Percentiles rank a stretch among this genome's conserved stretches.
Conservation (phyloP, 2,329 filamentous ascomycete species). For the Verticillium albo-atrum region DNA sequence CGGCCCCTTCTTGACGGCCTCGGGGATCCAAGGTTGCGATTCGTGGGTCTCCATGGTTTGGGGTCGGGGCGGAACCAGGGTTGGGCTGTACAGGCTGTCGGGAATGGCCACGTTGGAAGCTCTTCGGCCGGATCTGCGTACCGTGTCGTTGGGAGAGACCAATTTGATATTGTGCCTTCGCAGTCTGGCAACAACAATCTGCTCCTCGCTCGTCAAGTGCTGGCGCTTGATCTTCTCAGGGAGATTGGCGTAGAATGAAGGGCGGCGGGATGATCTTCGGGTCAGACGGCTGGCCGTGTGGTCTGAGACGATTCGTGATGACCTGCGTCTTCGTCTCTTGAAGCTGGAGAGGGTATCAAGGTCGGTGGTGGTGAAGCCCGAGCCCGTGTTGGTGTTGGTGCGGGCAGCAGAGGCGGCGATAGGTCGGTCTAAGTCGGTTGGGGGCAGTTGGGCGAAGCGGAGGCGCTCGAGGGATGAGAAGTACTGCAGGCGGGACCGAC, state of each 20-base stretch:
- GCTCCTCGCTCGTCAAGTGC: slow-evolving; percentile 69
- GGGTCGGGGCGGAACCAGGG: neutral
- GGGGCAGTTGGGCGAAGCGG: slow-evolving; percentile 38
- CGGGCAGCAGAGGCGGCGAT: slow-evolving; percentile 1
- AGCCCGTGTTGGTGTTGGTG: slow-evolving; percentile 3
- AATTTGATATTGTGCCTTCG: slow-evolving; percentile 38
- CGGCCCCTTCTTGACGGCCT: slow-evolving; percentile 27
- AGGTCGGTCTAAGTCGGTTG: slow-evolving; percentile 1
- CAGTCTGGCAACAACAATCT: slow-evolving; percentile 52
- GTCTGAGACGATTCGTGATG: slow-evolving; percentile 19
- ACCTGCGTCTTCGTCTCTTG: slow-evolving; percentile 7
- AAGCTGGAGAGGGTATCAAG: slow-evolving; percentile 11
- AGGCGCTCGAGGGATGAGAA: slow-evolving; percentile 70
- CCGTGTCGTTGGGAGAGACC: slow-evolving; percentile 46
- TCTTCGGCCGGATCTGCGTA: slow-evolving; percentile 6
- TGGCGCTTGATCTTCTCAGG: slow-evolving; percentile 69
- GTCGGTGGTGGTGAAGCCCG: slow-evolving; percentile 1
- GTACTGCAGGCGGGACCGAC: slow-evolving; percentile 44
- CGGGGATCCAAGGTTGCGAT: slow-evolving; percentile 7
- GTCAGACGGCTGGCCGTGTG: slow-evolving; percentile 17
- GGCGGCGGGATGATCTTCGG: slow-evolving; percentile 24
- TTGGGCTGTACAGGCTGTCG: neutral
- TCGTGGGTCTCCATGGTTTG: neutral
- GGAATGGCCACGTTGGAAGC: neutral
- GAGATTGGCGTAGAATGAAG: slow-evolving; percentile 62